Base-by-base conservation (phyloP, 768 basidiomycete genomes). In the Pleurotus pulmonarius region DNA sequence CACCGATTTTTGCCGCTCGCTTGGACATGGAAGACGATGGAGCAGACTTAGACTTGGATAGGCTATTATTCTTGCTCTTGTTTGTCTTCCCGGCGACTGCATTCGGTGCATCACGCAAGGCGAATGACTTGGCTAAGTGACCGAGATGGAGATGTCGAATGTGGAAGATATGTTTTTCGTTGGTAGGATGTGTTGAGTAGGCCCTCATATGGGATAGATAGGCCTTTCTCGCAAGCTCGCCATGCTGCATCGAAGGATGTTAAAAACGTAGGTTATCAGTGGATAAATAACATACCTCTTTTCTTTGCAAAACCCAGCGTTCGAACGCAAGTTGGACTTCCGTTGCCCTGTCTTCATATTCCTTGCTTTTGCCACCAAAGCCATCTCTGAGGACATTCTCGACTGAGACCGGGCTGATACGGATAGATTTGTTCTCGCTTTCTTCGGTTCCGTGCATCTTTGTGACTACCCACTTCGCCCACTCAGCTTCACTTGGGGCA, bases 111-210 rank as follows among this genome's bases (percentile, higher is more conserved):
- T 95, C 94, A 26, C 94, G 88, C 60, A 95, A 76, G 1, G 90
- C 91, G 64, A 96, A 96, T 1, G 93, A 84, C 70, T 96, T 95
- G 13, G 94, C 93, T 46, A 93, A 72, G 74, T 99, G 97, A 1
- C 97, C 97, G 44, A 97, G 81, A 67, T 99, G 97, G 7, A 98
- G 79, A 67, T 96, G 85, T 13, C 90, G 89, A 58, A 98, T 86
- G 70, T 98, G 95, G 77, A 99, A 99, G 52, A 98, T 92, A 61
- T 93, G 87, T 66, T 98, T 99, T 70, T 98, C 97, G 58, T 87
- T 86, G 13, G 90, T 82, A 0, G 97, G 95, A 72, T 99, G 97
- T 0, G 97, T 99, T 26, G 97, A 89, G 70, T 98, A 99, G 0
- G 97, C 97, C 54, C 96, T 83, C 76, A 98, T 86, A 69, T 96